These are phyloP conservation scores for Pelargonium fulgidum DNA, from an alignment of 441 rosid species.

Conservation along the genomic window DNA sequence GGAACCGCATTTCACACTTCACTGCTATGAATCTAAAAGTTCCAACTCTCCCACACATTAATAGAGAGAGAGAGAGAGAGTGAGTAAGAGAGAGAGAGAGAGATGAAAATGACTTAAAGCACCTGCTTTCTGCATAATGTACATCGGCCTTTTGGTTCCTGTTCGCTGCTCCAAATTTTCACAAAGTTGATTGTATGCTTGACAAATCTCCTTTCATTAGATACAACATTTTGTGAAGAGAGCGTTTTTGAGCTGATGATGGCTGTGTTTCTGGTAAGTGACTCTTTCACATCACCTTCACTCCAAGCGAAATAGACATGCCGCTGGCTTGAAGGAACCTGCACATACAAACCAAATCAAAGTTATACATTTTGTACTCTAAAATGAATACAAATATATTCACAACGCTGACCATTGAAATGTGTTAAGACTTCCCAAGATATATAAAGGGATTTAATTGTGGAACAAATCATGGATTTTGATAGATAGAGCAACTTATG, in stretches of 20 bases:
- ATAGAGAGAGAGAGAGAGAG: background rate
- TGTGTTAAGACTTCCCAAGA: no score
- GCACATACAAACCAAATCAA: slow-evolving; percentile 16
- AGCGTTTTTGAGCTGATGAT: slow-evolving; percentile 53
- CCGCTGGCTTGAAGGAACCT: slow-evolving; percentile 97
- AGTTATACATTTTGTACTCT: slow-evolving; percentile 12
- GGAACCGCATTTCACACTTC: slow-evolving; percentile 9
- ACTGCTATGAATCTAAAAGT: background rate
- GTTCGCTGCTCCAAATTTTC: slow-evolving; percentile 94
- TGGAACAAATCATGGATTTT: no score
- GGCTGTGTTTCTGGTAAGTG: slow-evolving; percentile 36
- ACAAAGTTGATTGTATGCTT: slow-evolving; percentile 68
- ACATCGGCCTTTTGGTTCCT: slow-evolving; percentile 69
- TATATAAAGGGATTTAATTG: no score
- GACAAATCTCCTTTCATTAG: slow-evolving; percentile 56
- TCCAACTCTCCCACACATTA: background rate
- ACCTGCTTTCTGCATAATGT: slow-evolving; percentile 84
- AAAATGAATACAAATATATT: slow-evolving; percentile 3
- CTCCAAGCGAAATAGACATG: slow-evolving; percentile 67
- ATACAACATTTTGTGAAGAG: slow-evolving; percentile 47
- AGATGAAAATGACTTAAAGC: slow-evolving; percentile 14
- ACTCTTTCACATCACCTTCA: slow-evolving; percentile 49
- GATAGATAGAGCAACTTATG: no score
- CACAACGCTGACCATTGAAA: background rate
- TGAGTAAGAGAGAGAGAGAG: background rate